phyloP scores from a whole-genome alignment of 768 basidiomycete species.

The Macrocybe gigantea region DNA sequence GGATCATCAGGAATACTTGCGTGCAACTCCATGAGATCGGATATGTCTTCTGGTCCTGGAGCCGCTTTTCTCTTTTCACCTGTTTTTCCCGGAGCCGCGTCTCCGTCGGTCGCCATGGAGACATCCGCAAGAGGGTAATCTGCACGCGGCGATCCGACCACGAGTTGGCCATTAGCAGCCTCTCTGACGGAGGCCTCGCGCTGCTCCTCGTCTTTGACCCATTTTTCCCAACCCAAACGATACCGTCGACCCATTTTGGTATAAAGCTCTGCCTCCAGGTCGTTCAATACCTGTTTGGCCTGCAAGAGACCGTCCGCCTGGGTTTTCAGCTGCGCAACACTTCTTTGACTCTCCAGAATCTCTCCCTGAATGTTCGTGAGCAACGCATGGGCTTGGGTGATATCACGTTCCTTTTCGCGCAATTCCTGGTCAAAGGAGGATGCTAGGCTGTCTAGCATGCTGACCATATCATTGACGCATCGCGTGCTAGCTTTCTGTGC shows the following conservation, averaged over 20 bases:
- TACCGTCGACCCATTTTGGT: conserved; percentile 79
- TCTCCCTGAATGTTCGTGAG: conserved; percentile 85
- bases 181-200: conserved; percentile 68
- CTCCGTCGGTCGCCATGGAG: conserved; percentile 36
- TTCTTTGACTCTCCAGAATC: conserved; percentile 78
- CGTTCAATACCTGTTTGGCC: conserved; percentile 50
- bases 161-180: conserved; percentile 51
- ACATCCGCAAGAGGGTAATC: conserved; percentile 21
- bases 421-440: conserved; percentile 89
- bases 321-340: conserved; percentile 60
- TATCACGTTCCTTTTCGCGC: conserved; percentile 86
- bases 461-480: conserved; percentile 78
- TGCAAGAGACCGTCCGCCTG: conserved; percentile 64
- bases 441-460: conserved; percentile 84
- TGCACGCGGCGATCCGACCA: conserved; percentile 12
- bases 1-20: conserved; percentile 52
- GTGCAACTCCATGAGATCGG: conserved; percentile 58
- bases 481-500: conserved; percentile 84
- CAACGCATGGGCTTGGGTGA: conserved; percentile 82
- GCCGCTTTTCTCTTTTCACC: conserved; percentile 27
- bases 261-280: conserved; percentile 60
- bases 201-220: conserved; percentile 80
- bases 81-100: conserved; percentile 45
- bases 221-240: conserved; percentile 88
- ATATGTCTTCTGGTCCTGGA: conserved; percentile 48